Evolutionary conservation across 352 stramenopile species (phyloP).

Genomic region (Discostella stelligera): DNA sequence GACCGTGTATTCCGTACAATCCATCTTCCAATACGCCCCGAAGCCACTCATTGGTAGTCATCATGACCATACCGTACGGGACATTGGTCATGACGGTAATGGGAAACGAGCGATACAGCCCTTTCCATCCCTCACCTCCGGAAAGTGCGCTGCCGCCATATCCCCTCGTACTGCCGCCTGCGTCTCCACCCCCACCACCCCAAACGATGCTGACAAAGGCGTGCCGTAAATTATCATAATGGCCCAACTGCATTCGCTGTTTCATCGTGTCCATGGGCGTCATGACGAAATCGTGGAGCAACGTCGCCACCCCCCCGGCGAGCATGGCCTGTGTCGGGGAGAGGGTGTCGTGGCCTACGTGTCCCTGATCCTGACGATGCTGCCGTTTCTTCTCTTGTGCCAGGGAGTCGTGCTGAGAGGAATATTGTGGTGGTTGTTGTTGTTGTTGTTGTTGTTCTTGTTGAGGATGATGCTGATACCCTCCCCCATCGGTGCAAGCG

Average conservation of each 20-base stretch:
- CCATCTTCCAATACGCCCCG: constrained; percentile 31
- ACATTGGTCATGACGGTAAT: constrained; percentile 98
- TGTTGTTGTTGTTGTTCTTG: neutral
- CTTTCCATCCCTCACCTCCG: constrained; percentile 75
- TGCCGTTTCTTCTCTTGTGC: neutral
- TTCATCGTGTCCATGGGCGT: constrained; percentile 99
- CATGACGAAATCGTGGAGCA: constrained; percentile 98
- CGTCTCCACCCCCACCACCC: constrained; percentile 6
- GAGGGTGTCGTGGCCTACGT: constrained; percentile 33
- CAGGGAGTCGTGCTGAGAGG: constrained; percentile 9
- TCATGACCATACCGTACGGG: constrained; percentile 98
- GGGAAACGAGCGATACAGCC: constrained; percentile 92
- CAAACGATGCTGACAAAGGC: constrained; percentile 83
- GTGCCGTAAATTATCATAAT: constrained; percentile 91
- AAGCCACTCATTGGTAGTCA: constrained; percentile 93
- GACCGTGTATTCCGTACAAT: constrained; percentile 24
- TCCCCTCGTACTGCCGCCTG: neutral
- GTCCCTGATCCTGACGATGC: constrained; percentile 14
- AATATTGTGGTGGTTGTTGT: neutral
- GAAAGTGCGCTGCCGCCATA: neutral
- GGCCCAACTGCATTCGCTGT: constrained; percentile 97
- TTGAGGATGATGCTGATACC: constrained; percentile 7
- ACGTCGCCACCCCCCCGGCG: constrained; percentile 90
- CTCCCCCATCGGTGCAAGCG: constrained; percentile 20
- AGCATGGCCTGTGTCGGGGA: constrained; percentile 73